phyloP scores from a whole-genome alignment of 345 rosid species.

The Eucalyptus polyanthemos region DNA sequence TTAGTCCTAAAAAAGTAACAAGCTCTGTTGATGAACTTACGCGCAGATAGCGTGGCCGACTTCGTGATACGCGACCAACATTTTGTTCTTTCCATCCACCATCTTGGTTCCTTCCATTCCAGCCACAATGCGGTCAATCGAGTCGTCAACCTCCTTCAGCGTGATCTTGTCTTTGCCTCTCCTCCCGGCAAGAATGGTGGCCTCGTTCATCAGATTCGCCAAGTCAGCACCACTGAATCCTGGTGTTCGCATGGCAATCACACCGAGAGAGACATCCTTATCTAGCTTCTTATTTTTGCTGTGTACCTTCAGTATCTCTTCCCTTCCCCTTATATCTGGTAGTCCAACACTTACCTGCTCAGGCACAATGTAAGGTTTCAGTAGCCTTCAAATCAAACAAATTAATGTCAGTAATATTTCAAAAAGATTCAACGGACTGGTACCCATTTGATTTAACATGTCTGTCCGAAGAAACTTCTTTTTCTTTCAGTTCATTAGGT shows the following conservation, averaged over 20 bases:
- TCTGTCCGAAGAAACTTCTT: neutral
- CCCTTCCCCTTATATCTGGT: conserved; percentile 68
- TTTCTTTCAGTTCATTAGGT: neutral
- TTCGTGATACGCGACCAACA: conserved; percentile 64
- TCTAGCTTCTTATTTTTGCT: conserved; percentile 63
- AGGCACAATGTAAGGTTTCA: neutral
- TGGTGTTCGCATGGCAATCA: conserved; percentile 65
- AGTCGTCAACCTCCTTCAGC: conserved; percentile 49
- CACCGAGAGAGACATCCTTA: conserved; percentile 29
- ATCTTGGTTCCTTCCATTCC: conserved; percentile 77
- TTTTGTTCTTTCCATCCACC: conserved; percentile 63
- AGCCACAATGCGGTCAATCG: conserved; percentile 56
- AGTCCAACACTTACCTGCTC: conserved; percentile 50
- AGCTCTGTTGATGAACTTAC: conserved; percentile 14
- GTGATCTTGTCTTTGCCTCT: conserved; percentile 52
- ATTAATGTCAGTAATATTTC: neutral
- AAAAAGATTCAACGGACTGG: neutral
- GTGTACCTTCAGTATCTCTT: conserved; percentile 62
- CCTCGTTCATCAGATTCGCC: conserved; percentile 77
- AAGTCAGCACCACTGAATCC: conserved; percentile 86
- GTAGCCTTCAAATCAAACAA: neutral
- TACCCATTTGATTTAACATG: neutral
- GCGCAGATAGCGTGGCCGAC: conserved; percentile 63
- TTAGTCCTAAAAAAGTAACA: neutral
- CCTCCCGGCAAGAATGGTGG: conserved; percentile 66